These are phyloP conservation scores for Penstemon eatonii DNA, from an alignment of 257 asterid genomes.

Conservation along the genomic window DNA sequence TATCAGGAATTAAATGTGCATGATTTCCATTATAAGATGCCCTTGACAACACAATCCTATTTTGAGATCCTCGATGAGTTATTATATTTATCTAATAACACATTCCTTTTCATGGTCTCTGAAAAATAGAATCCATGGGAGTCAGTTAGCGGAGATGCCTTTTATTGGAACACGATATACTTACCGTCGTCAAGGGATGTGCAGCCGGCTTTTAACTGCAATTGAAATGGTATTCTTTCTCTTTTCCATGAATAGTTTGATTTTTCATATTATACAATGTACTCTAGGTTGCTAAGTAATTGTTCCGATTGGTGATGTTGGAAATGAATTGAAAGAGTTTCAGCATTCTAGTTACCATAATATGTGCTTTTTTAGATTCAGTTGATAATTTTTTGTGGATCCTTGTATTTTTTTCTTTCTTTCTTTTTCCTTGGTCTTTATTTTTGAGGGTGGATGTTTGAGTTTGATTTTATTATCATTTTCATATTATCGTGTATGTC, in stretches of 20 bases:
- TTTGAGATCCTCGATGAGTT: background rate
- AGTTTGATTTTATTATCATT: slow-evolving; percentile 5
- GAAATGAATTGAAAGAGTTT: background rate
- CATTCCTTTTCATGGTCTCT: slow-evolving; percentile 23
- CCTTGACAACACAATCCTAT: slow-evolving; percentile 5
- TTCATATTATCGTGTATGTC: slow-evolving; percentile 25
- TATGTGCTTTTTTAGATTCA: background rate
- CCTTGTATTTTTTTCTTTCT: background rate
- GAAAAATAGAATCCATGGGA: slow-evolving; percentile 72
- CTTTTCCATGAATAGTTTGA: slow-evolving; percentile 8
- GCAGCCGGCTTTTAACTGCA: slow-evolving; percentile 70
- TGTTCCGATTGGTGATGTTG: slow-evolving; percentile 13
- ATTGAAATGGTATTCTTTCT: slow-evolving; percentile 63
- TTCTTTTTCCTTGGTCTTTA: background rate
- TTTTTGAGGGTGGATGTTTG: background rate
- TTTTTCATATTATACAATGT: slow-evolving; percentile 18
- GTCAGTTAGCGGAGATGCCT: slow-evolving; percentile 93
- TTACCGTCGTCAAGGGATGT: slow-evolving; percentile 92
- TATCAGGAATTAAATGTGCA: slow-evolving; percentile 7
- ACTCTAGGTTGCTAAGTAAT: slow-evolving; percentile 6
- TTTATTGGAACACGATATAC: slow-evolving; percentile 80
- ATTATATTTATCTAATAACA: background rate
- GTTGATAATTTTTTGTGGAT: background rate
- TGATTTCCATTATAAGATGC: slow-evolving; percentile 2
- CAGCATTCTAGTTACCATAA: background rate